Conservation (phyloP, 1,284 basidiomycete species). For the Microbotryomycetes sp. region DNA sequence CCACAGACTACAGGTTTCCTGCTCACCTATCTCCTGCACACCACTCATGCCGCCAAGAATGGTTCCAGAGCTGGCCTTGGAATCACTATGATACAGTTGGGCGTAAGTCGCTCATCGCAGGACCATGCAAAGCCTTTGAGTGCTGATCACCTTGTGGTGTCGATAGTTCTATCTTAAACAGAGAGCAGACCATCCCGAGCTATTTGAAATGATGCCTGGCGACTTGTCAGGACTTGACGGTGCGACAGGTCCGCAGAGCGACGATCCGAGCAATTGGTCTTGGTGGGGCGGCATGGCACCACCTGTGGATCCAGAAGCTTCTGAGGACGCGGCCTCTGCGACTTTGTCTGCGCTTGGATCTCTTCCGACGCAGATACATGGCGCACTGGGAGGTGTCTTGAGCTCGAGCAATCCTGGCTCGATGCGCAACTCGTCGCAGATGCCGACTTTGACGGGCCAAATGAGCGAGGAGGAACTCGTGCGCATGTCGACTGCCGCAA, state of each 20-base stretch:
- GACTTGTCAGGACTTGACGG: slow-evolving; percentile 24
- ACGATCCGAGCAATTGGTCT: slow-evolving; percentile 11
- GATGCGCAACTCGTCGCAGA: not conserved
- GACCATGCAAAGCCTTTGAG: not conserved
- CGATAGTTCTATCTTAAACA: slow-evolving; percentile 31
- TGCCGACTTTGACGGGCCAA: slow-evolving; percentile 23
- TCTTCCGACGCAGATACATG: slow-evolving; percentile 21
- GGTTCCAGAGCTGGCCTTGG: slow-evolving; percentile 92
- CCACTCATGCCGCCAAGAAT: slow-evolving; percentile 87
- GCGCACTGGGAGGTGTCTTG: slow-evolving; percentile 4
- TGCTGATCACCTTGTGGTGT: not conserved
- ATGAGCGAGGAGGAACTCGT: slow-evolving; percentile 8
- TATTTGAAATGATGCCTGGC: not conserved
- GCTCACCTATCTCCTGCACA: slow-evolving; percentile 77
- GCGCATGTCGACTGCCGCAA: slow-evolving; percentile 16
- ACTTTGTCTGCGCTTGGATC: slow-evolving; percentile 9
- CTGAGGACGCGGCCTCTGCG: not conserved
- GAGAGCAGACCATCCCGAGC: slow-evolving; percentile 13
- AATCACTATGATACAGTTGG: slow-evolving; percentile 74
- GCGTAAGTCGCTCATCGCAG: slow-evolving; percentile 5
- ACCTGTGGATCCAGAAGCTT: not conserved
- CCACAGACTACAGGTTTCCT: slow-evolving; percentile 56
- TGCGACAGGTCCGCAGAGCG: not conserved
- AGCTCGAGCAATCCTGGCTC: slow-evolving; percentile 15
- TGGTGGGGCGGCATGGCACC: slow-evolving; percentile 26